phyloP scores from a whole-genome alignment of 352 stramenopile genomes.

The Globisporangium nodosum region DNA sequence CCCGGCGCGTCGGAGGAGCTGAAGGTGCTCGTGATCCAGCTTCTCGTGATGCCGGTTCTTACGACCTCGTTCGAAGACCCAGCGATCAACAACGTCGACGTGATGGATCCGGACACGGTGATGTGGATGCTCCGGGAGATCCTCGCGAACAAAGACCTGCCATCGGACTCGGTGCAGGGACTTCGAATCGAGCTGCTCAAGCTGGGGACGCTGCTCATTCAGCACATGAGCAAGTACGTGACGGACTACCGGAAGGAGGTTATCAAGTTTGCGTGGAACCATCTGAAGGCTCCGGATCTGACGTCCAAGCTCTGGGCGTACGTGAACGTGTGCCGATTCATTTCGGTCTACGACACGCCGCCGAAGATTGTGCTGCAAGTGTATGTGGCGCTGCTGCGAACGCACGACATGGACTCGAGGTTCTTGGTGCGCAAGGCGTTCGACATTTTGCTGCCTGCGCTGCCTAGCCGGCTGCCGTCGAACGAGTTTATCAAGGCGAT shows the following conservation, averaged over 20 bases:
- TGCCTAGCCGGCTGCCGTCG: slow-evolving; percentile 84
- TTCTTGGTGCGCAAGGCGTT: slow-evolving; percentile 93
- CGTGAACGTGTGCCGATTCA: slow-evolving; percentile 96
- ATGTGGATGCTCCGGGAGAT: slow-evolving; percentile 89
- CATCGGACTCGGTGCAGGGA: slow-evolving; percentile 63
- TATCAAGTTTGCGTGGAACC: slow-evolving; percentile 98
- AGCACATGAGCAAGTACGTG: slow-evolving; percentile 92
- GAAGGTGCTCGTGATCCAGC: slow-evolving; percentile 91
- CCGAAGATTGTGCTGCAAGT: slow-evolving; percentile 97
- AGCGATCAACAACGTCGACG: slow-evolving; percentile 63
- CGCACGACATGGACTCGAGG: slow-evolving; percentile 92
- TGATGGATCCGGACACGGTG: slow-evolving; percentile 84
- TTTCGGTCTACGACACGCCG: slow-evolving; percentile 94
- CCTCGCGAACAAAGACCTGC: slow-evolving; percentile 77
- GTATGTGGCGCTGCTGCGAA: slow-evolving; percentile 92
- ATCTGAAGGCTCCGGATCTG: slow-evolving; percentile 93
- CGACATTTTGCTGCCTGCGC: slow-evolving; percentile 92
- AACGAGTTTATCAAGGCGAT: slow-evolving; percentile 95
- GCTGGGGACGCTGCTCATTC: slow-evolving; percentile 94
- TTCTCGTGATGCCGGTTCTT: slow-evolving; percentile 94
- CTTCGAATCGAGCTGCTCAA: slow-evolving; percentile 92
- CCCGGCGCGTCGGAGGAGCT: slow-evolving; percentile 69
- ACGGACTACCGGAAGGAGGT: slow-evolving; percentile 94
- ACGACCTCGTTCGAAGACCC: slow-evolving; percentile 82
- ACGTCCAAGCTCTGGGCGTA: slow-evolving; percentile 97